Evolutionary conservation across 192 early-diverging fungal genomes (phyloP).

Genomic region (Podochytrium sp.): DNA sequence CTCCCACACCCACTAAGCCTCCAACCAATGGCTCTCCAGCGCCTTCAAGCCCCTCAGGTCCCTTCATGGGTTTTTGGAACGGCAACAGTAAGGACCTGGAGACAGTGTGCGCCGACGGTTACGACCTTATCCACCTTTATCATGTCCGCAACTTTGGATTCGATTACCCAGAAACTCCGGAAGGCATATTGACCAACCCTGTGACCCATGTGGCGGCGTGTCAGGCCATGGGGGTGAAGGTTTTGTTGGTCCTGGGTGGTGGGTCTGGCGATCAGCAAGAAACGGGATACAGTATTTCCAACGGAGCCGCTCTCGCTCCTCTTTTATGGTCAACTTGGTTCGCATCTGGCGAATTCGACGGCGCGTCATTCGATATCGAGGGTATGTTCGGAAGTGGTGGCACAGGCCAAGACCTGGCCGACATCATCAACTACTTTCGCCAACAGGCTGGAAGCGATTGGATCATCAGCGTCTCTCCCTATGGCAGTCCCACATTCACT

Average conservation of each 20-base stretch:
- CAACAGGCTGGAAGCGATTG: neutral
- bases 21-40: neutral
- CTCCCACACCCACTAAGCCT: neutral
- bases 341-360: neutral
- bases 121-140: neutral
- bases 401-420: neutral
- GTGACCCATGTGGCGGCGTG: neutral
- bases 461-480: neutral
- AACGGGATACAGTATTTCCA: neutral
- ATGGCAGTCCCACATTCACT: neutral
- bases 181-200: neutral
- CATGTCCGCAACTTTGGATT: neutral
- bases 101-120: neutral
- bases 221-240: neutral
- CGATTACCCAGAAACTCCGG: neutral
- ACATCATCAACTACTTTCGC: neutral
- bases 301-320: neutral
- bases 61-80: neutral
- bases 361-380: neutral
- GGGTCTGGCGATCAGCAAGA: neutral
- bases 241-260: neutral
- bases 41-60: neutral
- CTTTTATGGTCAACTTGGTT: neutral
- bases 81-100: neutral
- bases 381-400: neutral